Evolutionary conservation across 208 protist species (phyloP).

Genomic region (Leishmania martiniquensis): DNA sequence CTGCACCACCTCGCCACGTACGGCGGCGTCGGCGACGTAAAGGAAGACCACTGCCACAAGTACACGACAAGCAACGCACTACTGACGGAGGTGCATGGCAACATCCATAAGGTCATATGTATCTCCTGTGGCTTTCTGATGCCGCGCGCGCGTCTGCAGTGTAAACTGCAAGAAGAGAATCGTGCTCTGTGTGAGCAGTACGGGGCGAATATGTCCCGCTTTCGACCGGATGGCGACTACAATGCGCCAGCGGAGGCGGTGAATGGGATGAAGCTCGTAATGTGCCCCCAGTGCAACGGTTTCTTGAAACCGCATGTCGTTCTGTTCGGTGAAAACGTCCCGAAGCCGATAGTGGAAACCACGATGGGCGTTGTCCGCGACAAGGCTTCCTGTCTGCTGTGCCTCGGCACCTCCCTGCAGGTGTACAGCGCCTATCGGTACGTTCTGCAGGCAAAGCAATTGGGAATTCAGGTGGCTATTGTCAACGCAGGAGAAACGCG

Average conservation of each 20-base stretch:
- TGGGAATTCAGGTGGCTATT: constrained; percentile 59
- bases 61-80: constrained; percentile 53
- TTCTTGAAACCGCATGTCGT: constrained; percentile 84
- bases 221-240: constrained; percentile 77
- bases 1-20: constrained; percentile 79
- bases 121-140: constrained; percentile 53
- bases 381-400: constrained; percentile 51
- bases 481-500: constrained; percentile 73
- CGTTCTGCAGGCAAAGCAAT: constrained; percentile 54
- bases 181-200: constrained; percentile 34
- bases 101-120: constrained; percentile 74
- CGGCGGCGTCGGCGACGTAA: constrained; percentile 43
- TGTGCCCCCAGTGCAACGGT: constrained; percentile 60
- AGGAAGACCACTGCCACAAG: constrained; percentile 33
- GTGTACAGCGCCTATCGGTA: constrained; percentile 83
- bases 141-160: constrained; percentile 53
- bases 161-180: constrained; percentile 45
- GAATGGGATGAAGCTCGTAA: constrained; percentile 55
- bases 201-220: constrained; percentile 23
- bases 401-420: constrained; percentile 78
- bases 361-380: constrained; percentile 35
- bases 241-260: constrained; percentile 40
- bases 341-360: constrained; percentile 24
- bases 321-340: constrained; percentile 84
- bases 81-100: constrained; percentile 75